phyloP scores from a whole-genome alignment of 495 filamentous ascomycete genomes.

The Terfezia boudieri region DNA sequence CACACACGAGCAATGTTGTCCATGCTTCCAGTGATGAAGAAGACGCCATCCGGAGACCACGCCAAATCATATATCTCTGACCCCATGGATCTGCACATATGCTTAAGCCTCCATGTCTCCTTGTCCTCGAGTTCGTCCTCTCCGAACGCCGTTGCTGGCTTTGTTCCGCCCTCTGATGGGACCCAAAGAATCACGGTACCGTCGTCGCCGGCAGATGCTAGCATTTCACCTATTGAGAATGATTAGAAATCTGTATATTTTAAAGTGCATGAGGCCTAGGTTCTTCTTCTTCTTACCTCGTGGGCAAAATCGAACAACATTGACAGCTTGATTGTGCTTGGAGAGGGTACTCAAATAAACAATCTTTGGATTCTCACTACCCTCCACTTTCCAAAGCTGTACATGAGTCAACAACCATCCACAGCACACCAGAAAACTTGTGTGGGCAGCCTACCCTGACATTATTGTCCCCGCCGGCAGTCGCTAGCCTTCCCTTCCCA shows the following conservation, averaged over 20 bases:
- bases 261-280: neutral
- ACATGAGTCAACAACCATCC: neutral
- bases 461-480: conserved; percentile 90
- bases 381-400: conserved; percentile 77
- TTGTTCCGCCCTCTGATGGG: conserved; percentile 46
- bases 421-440: neutral
- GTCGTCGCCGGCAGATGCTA: conserved; percentile 89
- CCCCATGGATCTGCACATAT: conserved; percentile 84
- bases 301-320: conserved; percentile 89
- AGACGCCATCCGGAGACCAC: conserved; percentile 89
- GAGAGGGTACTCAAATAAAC: conserved; percentile 74
- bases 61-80: conserved; percentile 95
- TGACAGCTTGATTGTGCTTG: conserved; percentile 93
- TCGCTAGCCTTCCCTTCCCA: conserved; percentile 80
- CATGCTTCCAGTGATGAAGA: conserved; percentile 98
- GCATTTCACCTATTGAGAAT: conserved; percentile 47
- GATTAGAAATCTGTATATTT: neutral
- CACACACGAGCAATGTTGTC: conserved; percentile 96
- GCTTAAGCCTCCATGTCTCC: conserved; percentile 87
- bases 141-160: conserved; percentile 41
- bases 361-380: conserved; percentile 68
- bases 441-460: conserved; percentile 46
- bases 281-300: conserved; percentile 35
- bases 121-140: conserved; percentile 63
- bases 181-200: conserved; percentile 94